Evolutionary conservation across 306 rosid genomes (phyloP), one percentile per base, ranked within the genome.

Genomic region (Corylus heterophylla): DNA sequence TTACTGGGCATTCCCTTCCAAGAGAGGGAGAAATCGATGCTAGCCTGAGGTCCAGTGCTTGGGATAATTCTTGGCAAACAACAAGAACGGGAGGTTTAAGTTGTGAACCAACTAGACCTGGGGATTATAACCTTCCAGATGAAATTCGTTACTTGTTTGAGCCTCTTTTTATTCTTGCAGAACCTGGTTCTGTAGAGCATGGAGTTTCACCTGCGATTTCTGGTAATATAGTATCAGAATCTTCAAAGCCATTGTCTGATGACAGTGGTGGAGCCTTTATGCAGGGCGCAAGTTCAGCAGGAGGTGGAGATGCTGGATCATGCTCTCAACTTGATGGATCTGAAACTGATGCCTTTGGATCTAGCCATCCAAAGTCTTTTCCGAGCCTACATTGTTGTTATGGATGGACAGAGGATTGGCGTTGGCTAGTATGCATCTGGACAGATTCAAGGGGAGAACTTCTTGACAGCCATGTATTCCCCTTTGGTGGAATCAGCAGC

Each of bases 391-490:
- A 95, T 84, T 95, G 98, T 89, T 91, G 97, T 92, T 95, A 95
- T 76, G 98, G 98, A 75, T 95, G 98, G 98, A 92, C 98, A 44
- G 98, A 95, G 85, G 98, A 95, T 76, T 95, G 98, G 98, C 97
- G 97, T 55, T 95, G 98, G 98, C 96, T 95, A 35, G 97, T 95
- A 71, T 92, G 98, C 84, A 89, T 86, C 80, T 95, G 98, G 98
- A 95, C 98, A 49, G 98, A 95, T 86, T 89, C 98, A 49, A 90
- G 97, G 79, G 98, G 98, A 81, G 98, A 95, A 86, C 83, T 95
- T 85, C 92, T 95, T 45, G 98, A 95, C 83, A 81, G 97, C 76
- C 94, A 91, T 75, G 89, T 91, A 80, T 95, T 92, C 83, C 98
- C 98, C 50, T 95, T 95, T 74, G 98, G 98, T 83, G 98, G 98